Evolutionary conservation across 176 grass and related monocot species (phyloP).

Genomic region (Tillandsia fasciculata): DNA sequence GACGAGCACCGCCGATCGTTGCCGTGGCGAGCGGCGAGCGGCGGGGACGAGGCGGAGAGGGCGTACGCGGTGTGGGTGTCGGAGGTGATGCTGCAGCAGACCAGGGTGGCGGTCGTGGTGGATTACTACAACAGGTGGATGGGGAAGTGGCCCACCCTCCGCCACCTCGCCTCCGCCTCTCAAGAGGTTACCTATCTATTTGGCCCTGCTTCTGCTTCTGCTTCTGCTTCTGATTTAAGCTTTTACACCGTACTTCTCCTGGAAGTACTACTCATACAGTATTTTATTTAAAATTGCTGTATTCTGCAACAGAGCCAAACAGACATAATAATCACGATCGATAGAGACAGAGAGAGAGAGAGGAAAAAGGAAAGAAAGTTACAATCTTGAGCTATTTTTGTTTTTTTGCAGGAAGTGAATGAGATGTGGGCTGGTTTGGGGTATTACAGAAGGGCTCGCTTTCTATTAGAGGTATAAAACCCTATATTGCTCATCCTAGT

Average conservation of each 20-base stretch:
- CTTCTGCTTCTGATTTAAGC: neutral
- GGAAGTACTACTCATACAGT: too few species aligned
- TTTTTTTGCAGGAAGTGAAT: conserved; percentile 74
- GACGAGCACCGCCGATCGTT: conserved; percentile 55
- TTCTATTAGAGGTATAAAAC: conserved; percentile 68
- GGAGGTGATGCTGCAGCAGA: conserved; percentile 99
- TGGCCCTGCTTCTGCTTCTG: neutral
- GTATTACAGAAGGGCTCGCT: conserved; percentile 90
- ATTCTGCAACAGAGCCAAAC: neutral
- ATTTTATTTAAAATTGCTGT: neutral
- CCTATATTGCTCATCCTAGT: neutral
- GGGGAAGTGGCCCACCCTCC: conserved; percentile 72
- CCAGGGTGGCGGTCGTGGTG: conserved; percentile 66
- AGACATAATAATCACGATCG: too few species aligned
- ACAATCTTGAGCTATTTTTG: conserved; percentile 4
- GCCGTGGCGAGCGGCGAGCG: conserved; percentile 50
- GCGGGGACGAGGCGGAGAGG: conserved; percentile 26
- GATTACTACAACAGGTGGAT: conserved; percentile 91
- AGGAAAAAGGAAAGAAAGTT: neutral
- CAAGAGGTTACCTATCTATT: conserved; percentile 49
- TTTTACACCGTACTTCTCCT: too few species aligned
- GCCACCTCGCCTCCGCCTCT: conserved; percentile 63
- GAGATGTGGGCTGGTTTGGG: conserved; percentile 95
- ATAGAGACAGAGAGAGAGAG: neutral
- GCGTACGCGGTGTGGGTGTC: conserved; percentile 95